phyloP scores from a whole-genome alignment of 768 basidiomycete genomes.

The Hypholoma sublateritium region DNA sequence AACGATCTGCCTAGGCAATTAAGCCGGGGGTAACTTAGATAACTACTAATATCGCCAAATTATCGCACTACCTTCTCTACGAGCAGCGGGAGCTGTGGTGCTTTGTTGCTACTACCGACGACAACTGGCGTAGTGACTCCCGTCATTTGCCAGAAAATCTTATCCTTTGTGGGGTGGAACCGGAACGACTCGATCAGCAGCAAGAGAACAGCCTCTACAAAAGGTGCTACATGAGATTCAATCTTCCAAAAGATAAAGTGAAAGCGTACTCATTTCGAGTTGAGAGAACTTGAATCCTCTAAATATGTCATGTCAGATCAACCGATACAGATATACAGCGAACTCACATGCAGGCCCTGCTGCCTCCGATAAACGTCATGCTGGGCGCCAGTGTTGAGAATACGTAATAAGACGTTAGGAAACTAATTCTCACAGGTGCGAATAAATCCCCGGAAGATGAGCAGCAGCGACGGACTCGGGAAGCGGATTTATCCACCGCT shows the following conservation, averaged over 20 bases:
- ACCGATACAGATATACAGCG: background rate
- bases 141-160: constrained; percentile 13
- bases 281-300: constrained; percentile 13
- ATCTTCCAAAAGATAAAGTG: background rate
- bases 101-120: background rate
- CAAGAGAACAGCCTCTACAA: constrained; percentile 7
- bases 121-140: constrained; percentile 7
- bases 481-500: constrained; percentile 33
- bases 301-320: background rate
- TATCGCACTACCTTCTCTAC: background rate
- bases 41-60: background rate
- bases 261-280: constrained; percentile 1
- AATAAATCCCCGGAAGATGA: constrained; percentile 23
- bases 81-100: constrained; percentile 5
- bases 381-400: background rate
- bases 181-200: constrained; percentile 9
- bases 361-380: constrained; percentile 41
- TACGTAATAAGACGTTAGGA: background rate
- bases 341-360: constrained; percentile 44
- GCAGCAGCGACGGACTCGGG: constrained; percentile 18
- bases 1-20: too few species aligned
- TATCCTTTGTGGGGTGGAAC: constrained; percentile 4
- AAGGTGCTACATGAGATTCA: background rate
- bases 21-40: background rate
- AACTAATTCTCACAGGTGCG: constrained; percentile 16